Evolutionary conservation across 2,329 filamentous ascomycete genomes (phyloP), one percentile per base, ranked within the genome.

Genomic region (Exserohilum rostratum): DNA sequence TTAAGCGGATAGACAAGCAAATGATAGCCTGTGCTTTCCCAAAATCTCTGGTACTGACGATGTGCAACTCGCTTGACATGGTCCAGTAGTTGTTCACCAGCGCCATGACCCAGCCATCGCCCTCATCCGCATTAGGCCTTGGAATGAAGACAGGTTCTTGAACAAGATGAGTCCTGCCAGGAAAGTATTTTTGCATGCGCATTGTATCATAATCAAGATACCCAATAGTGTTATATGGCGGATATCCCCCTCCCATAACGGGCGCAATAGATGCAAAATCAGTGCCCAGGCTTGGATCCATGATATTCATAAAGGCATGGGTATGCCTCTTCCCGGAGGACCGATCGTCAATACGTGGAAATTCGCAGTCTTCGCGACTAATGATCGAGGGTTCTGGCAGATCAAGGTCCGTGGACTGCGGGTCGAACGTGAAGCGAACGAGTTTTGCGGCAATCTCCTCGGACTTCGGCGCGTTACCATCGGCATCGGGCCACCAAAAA

Each of bases 141-240:
- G 80, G 79, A 20, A 83, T 77, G 55, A 83, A 83, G 0, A 80
- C 76, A 0, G 81, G 82, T 61, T 83, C 81, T 59, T 83, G 80
- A 53, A 81, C 78, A 2, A 53, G 27, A 17, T 52, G 46, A 1
- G 76, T 80, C 3, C 69, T 73, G 0, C 80, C 79, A 0, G 79
- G 73, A 51, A 77, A 82, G 61, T 75, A 83, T 10, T 78, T 72
- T 33, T 80, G 74, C 25, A 76, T 71, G 1, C 62, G 47, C 0
- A 75, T 76, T 5, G 71, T 74, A 1, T 57, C 58, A 0, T 57
- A 77, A 3, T 79, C 71, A 40, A 79, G 76, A 53, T 82, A 78
- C 6, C n/a, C 79, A 9, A 83, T 64, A 12, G 75, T 72, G 55
- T 83, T 82, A 62, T 81, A 83, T 5, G 80, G 64, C 3, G 58